Percentiles rank a stretch among this genome's conserved stretches.
These are phyloP conservation scores for Metschnikowia corniflorae DNA, from an alignment of 805 yeast genomes.

Conservation along the genomic window DNA sequence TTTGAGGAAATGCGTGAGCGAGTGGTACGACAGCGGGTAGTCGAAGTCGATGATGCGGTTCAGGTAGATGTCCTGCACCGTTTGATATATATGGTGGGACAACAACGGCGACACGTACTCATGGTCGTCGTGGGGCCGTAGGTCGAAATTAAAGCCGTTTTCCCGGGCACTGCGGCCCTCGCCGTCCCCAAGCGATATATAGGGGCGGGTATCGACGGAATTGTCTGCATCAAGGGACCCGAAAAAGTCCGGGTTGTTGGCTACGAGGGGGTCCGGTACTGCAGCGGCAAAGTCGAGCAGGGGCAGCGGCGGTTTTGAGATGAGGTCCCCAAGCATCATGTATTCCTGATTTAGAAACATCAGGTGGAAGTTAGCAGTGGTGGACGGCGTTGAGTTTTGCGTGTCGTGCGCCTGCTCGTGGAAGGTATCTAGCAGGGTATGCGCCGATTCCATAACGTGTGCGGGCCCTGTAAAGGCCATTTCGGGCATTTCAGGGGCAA, in stretches of 20 bases:
- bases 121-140: conserved; percentile 14
- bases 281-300: conserved; percentile 26
- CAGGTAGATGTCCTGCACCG: conserved; percentile 47
- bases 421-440: conserved; percentile 2
- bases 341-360: conserved; percentile 51
- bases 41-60: conserved; percentile 50
- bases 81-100: conserved; percentile 52
- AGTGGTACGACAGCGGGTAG: conserved; percentile 62
- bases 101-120: conserved; percentile 57
- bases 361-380: conserved; percentile 31
- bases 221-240: conserved; percentile 12
- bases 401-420: conserved; percentile 6
- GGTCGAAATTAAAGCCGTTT: conserved; percentile 14
- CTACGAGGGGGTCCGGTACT: conserved; percentile 6
- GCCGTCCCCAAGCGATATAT: conserved; percentile 36
- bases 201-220: conserved; percentile 30
- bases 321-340: conserved; percentile 47
- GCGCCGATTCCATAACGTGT: conserved; percentile 1
- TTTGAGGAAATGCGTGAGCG: conserved; percentile 52
- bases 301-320: conserved; percentile 43
- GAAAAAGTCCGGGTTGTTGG: conserved; percentile 13
- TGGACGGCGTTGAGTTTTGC: conserved; percentile 14
- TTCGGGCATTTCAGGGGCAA: neutral
- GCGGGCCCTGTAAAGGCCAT: neutral
- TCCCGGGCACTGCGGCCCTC: conserved; percentile 5